Conservation (phyloP, 2,329 filamentous ascomycete species). For the Penicillium sp. region DNA sequence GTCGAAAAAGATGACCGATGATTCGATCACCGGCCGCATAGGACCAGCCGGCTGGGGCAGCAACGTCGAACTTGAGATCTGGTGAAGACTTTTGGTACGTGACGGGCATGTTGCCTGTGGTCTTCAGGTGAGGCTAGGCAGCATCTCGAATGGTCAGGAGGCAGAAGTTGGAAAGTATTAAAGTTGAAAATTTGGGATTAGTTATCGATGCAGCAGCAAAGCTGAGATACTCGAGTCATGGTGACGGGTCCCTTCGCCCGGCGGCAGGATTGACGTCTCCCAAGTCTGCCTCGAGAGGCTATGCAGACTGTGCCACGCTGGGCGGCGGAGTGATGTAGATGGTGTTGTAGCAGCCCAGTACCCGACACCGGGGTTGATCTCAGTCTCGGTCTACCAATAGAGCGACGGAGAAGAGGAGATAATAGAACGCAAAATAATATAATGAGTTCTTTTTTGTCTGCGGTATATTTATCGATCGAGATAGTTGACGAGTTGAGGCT, state of each 20-base stretch:
- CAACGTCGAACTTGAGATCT: slow-evolving; percentile 8
- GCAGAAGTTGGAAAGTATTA: neutral
- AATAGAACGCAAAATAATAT: neutral
- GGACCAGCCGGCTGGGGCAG: slow-evolving; percentile 1
- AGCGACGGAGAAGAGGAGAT: too few relatives aligned
- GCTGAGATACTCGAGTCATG: neutral
- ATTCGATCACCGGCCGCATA: slow-evolving; percentile 7
- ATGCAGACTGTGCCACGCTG: neutral
- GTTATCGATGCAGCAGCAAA: neutral
- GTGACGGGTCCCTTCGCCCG: neutral
- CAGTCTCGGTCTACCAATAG: neutral
- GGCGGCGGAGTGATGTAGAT: neutral
- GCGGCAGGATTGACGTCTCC: neutral
- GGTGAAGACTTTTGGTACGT: neutral
- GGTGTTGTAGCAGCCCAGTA: neutral
- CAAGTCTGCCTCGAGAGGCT: neutral
- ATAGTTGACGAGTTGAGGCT: too few relatives aligned
- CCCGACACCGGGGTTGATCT: neutral
- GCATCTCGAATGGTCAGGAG: neutral
- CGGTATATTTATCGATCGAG: neutral
- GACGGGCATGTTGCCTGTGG: neutral
- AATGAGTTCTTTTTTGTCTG: neutral
- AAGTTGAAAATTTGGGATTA: too few relatives aligned
- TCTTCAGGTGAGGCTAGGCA: neutral
- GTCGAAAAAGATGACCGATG: slow-evolving; percentile 8